phyloP scores from a whole-genome alignment of 2,329 filamentous ascomycete genomes.

The Alternaria metachromatica region DNA sequence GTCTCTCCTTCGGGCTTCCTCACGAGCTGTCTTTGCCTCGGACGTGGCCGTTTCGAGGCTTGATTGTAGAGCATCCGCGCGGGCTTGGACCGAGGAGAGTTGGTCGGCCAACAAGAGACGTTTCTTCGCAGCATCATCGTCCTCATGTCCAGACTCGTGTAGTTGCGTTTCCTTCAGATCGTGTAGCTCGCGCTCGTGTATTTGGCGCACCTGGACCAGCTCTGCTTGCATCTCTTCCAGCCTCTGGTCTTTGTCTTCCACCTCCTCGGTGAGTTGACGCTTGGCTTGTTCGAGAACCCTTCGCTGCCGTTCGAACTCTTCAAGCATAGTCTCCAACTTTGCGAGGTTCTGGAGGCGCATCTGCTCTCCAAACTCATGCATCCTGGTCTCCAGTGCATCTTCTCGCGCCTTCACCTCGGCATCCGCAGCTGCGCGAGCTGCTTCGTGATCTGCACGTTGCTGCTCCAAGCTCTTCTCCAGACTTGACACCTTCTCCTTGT shows the following conservation, averaged over 20 bases:
- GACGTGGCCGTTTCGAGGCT: constrained; percentile 35
- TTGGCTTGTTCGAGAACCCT: constrained; percentile 7
- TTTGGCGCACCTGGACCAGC: background rate
- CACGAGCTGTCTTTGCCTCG: constrained; percentile 33
- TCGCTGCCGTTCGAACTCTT: constrained; percentile 16
- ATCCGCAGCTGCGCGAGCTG: constrained; percentile 10
- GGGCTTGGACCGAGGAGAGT: constrained; percentile 32
- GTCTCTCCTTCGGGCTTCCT: constrained; percentile 25
- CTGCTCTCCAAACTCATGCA: constrained; percentile 39
- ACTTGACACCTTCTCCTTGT: constrained; percentile 30
- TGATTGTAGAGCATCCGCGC: constrained; percentile 32
- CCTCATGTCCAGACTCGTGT: background rate
- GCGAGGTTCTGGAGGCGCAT: constrained; percentile 32
- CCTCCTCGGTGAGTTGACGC: constrained; percentile 4
- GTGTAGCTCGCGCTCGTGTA: constrained; percentile 12
- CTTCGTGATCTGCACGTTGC: constrained; percentile 17
- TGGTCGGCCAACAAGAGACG: constrained; percentile 22
- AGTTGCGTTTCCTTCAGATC: constrained; percentile 5
- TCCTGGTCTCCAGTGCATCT: constrained; percentile 26
- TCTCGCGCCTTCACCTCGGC: constrained; percentile 26
- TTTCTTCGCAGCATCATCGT: constrained; percentile 12
- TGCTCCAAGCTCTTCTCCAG: constrained; percentile 26
- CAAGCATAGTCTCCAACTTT: constrained; percentile 36
- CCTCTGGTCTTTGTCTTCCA: constrained; percentile 1
- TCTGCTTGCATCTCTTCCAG: constrained; percentile 10